Evolutionary conservation across 2,329 filamentous ascomycete genomes (phyloP).

Genomic region (Rhexocercosporidium sp.): DNA sequence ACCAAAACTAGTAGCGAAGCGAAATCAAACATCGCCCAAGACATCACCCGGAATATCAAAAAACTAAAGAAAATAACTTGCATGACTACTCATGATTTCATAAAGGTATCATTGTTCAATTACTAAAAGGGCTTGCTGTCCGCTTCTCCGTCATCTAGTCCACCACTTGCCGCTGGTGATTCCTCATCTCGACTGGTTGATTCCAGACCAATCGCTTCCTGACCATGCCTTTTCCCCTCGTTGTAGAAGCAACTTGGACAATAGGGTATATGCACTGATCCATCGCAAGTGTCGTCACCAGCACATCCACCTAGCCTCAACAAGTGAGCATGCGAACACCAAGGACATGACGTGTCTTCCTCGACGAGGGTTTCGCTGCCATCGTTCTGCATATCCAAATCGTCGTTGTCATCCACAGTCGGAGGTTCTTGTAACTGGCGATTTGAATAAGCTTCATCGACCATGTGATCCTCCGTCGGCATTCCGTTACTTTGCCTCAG

Average conservation of each 20-base stretch:
- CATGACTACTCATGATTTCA: not conserved
- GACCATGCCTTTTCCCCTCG: not conserved
- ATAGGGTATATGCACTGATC: constrained; percentile 6
- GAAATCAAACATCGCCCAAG: too few species aligned
- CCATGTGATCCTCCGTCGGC: too few species aligned
- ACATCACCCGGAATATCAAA: not conserved
- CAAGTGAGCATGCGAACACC: not conserved
- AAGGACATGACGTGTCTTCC: not conserved
- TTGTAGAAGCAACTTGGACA: constrained; percentile 4
- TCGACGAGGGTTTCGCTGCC: too few species aligned
- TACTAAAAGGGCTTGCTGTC: not conserved
- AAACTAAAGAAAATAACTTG: not conserved
- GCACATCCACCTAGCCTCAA: not conserved
- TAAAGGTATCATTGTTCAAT: not conserved
- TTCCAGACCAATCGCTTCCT: not conserved
- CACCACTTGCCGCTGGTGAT: not conserved
- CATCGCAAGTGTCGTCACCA: not conserved
- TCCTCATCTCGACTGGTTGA: not conserved
- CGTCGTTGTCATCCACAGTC: too few species aligned
- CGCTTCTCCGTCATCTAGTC: not conserved
- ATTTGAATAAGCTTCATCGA: not conserved
- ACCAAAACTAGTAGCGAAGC: too few species aligned
- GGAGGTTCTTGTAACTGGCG: not conserved
- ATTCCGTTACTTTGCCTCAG: not conserved
- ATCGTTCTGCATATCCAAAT: too few species aligned